These are phyloP conservation scores for Pseudoturritis turrita DNA, from an alignment of 345 rosid species.

Conservation along the genomic window DNA sequence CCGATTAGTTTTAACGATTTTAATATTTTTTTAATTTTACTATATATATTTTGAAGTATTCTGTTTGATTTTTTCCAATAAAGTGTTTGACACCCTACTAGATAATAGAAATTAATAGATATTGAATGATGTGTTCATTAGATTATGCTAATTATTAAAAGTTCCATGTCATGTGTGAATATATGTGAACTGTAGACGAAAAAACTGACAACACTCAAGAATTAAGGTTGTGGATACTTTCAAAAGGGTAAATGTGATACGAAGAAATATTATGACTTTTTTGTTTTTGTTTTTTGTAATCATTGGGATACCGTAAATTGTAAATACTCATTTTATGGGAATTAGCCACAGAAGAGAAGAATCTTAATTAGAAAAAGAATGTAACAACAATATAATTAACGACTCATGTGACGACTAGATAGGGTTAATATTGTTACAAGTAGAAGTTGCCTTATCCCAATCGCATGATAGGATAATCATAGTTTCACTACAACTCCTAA, in stretches of 20 bases:
- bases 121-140: too few species aligned
- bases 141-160: too few species aligned
- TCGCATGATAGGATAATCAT: background rate
- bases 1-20: background rate
- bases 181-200: too few species aligned
- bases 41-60: too few species aligned
- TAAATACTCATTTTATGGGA: background rate
- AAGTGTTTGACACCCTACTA: too few species aligned
- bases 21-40: too few species aligned
- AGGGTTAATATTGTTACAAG: constrained; percentile 5
- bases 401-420: background rate
- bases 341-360: background rate
- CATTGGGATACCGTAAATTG: too few species aligned
- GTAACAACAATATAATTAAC: background rate
- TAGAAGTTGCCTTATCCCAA: background rate
- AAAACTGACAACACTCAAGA: too few species aligned
- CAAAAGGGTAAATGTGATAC: background rate
- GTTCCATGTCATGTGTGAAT: too few species aligned
- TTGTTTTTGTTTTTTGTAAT: background rate
- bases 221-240: background rate
- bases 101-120: too few species aligned
- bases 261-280: background rate
- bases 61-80: background rate
- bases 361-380: background rate
- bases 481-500: background rate